Conservation (phyloP, 306 rosid genomes). For the Delonix regia region DNA sequence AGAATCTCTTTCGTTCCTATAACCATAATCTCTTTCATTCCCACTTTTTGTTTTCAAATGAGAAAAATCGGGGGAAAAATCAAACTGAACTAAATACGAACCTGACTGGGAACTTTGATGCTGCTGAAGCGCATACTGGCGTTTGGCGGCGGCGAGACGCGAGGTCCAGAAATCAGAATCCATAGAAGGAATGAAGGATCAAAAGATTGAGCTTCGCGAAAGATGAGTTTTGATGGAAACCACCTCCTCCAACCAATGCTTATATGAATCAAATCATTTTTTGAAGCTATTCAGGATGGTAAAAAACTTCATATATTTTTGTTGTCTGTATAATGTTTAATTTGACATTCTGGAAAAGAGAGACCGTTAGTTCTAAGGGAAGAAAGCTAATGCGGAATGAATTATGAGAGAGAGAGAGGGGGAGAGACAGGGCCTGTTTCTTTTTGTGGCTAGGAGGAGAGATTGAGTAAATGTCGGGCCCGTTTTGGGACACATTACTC, state of each 20-base stretch:
- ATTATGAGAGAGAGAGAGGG: slow-evolving; percentile 17
- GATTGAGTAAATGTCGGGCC: slow-evolving; percentile 41
- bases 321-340: background rate
- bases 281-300: slow-evolving; percentile 6
- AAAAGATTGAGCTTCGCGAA: slow-evolving; percentile 16
- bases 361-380: background rate
- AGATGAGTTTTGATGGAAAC: background rate
- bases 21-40: slow-evolving; percentile 11
- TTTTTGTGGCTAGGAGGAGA: slow-evolving; percentile 40
- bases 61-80: background rate
- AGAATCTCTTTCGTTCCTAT: background rate
- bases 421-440: background rate
- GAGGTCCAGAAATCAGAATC: slow-evolving; percentile 97
- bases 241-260: slow-evolving; percentile 27
- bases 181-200: slow-evolving; percentile 55
- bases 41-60: background rate
- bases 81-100: slow-evolving; percentile 26
- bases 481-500: slow-evolving; percentile 29
- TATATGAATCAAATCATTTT: background rate
- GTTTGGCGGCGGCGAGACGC: slow-evolving; percentile 94
- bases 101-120: slow-evolving; percentile 81
- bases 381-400: slow-evolving; percentile 38
- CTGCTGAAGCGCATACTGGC: slow-evolving; percentile 76
- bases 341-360: slow-evolving; percentile 49
- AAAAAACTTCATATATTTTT: slow-evolving; percentile 18